These are phyloP conservation scores for Neopestalotiopsis clavispora DNA, from an alignment of 2,329 filamentous ascomycete genomes.

Conservation along the genomic window DNA sequence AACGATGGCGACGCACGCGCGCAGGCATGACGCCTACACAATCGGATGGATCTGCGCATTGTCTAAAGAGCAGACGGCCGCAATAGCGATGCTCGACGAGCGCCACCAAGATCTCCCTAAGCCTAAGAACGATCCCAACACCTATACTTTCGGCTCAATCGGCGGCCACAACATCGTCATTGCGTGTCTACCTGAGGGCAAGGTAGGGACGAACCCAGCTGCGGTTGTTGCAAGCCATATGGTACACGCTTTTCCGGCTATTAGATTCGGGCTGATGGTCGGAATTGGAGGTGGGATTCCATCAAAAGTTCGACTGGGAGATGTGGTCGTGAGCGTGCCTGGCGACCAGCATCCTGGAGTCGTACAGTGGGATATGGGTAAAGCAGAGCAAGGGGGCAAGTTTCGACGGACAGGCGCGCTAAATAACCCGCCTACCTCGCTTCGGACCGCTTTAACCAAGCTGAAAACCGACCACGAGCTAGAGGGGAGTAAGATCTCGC, in stretches of 20 bases:
- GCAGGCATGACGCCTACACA: conserved; percentile 33
- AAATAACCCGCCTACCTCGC: no score
- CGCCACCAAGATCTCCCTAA: conserved; percentile 33
- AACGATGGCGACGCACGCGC: no score
- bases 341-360: no score
- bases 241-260: conserved; percentile 30
- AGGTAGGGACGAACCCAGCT: conserved; percentile 30
- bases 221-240: conserved; percentile 32
- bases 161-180: conserved; percentile 42
- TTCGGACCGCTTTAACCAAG: no score
- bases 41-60: conserved; percentile 52
- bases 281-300: conserved; percentile 37
- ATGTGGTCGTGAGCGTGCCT: conserved; percentile 34
- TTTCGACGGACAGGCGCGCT: no score
- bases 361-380: no score
- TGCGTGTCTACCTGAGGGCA: conserved; percentile 30
- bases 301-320: conserved; percentile 31
- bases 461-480: no score
- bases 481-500: no score
- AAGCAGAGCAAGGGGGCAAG: no score
- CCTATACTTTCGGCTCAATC: conserved; percentile 38
- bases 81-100: conserved; percentile 47
- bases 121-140: conserved; percentile 28
- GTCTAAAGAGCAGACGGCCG: conserved; percentile 37
- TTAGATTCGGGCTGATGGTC: conserved; percentile 37